Evolutionary conservation across 768 basidiomycete genomes (phyloP), one percentile per base, ranked within the genome.

Genomic region (Termitomyces sp.): DNA sequence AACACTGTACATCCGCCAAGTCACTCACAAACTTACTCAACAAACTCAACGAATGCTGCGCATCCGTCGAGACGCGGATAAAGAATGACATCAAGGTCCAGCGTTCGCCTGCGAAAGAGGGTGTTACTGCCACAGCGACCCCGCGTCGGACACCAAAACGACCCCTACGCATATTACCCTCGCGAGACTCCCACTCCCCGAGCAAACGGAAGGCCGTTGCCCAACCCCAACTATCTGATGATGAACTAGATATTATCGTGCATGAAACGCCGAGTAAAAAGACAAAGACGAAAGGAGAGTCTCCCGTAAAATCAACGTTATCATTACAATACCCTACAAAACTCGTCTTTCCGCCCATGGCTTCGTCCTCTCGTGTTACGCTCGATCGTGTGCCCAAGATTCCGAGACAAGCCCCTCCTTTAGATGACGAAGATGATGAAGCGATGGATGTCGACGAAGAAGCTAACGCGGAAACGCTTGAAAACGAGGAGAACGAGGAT

Each of bases 241-340:
- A 69, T 59, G 59, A 77, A 67, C 48, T 75, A 56, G 15, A 71
- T 32, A 32, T 72, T 61, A 58, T 77, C 57, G 20, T 64, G 17
- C 77, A 78, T 5, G 71, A 73, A 55, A 77, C 82, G 5, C 82
- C 81, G 0, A 75, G 72, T 38, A 82, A 82, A 63, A 79, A 71
- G 64, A 72, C 73, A 42, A 79, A 73, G 65, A 72, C 72, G 42
- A 79, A 73, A 57, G 51, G 71, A 3, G 72, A 72, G 9, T 52
- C 64, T 9, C 56, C 68, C 2, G 69, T 70, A 45, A 57, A 60
- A 45, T n/a, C 17, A 51, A 7, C 20, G 29, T 29, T 49, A 60
- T 11, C 38, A 36, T 36, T 43, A 60, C 14, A 34, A 47, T 49
- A 34, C 6, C 51, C 56, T 20, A 57, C 36, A 1, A 65, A 59